A percentile compares a stretch with the other conserved stretches of the same genome.
Evolutionary conservation across 805 yeast species (phyloP).

Genomic region (Ogataea trehalophila): DNA sequence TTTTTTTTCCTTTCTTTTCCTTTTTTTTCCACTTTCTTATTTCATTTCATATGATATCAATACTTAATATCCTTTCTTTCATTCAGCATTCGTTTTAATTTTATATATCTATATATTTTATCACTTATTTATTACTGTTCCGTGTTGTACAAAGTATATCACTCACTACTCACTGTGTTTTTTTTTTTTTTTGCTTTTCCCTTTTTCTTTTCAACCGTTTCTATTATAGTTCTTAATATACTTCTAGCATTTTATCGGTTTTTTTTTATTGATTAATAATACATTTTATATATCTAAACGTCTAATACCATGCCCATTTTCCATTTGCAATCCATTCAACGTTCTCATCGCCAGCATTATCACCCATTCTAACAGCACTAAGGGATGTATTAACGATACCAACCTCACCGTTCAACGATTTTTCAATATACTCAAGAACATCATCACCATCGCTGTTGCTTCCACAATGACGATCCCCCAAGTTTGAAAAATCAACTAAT

Average conservation of each 20-base stretch:
- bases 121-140: background rate
- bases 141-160: background rate
- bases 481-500: conserved; percentile 9
- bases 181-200: background rate
- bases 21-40: too few species aligned
- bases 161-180: background rate
- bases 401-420: conserved; percentile 10
- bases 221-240: background rate
- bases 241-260: background rate
- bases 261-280: too few species aligned
- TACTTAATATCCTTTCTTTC: too few species aligned
- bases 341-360: conserved; percentile 3
- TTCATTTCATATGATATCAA: too few species aligned
- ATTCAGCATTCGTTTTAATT: too few species aligned
- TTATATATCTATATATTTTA: too few species aligned
- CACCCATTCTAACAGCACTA: conserved; percentile 17
- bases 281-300: too few species aligned
- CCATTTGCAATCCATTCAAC: conserved; percentile 24
- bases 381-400: conserved; percentile 16
- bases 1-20: too few species aligned
- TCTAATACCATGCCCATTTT: conserved; percentile 27
- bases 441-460: background rate
- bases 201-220: background rate
- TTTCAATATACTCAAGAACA: conserved; percentile 2
- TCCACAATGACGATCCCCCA: too few species aligned